phyloP scores from a whole-genome alignment of 2,329 filamentous ascomycete species.

The Neodidymelliopsis sp. region DNA sequence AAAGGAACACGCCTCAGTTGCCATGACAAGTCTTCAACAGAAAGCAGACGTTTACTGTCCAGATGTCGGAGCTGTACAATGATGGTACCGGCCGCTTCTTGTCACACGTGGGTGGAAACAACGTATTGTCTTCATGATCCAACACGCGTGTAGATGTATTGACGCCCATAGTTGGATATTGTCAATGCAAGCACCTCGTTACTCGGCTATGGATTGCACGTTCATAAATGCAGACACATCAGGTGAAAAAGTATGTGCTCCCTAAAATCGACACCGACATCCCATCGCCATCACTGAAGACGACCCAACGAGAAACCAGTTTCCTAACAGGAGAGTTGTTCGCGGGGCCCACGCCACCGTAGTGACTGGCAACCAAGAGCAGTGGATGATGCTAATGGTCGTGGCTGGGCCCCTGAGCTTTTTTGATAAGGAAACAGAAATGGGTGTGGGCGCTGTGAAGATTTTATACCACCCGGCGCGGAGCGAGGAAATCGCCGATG shows the following conservation, averaged over 20 bases:
- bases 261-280: slow-evolving; percentile 72
- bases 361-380: slow-evolving; percentile 73
- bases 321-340: slow-evolving; percentile 69
- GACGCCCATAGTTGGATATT: no score
- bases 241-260: slow-evolving; percentile 62
- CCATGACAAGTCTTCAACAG: no score
- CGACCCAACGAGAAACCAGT: slow-evolving; percentile 71
- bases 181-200: not conserved
- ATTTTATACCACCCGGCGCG: slow-evolving; percentile 16
- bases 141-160: no score
- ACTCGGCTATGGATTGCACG: no score
- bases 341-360: slow-evolving; percentile 69
- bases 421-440: slow-evolving; percentile 65
- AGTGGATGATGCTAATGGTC: slow-evolving; percentile 65
- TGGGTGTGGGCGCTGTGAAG: slow-evolving; percentile 15
- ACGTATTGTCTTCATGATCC: no score
- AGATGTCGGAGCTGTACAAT: no score
- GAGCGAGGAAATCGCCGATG: slow-evolving; percentile 13
- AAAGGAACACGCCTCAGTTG: no score
- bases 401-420: slow-evolving; percentile 69
- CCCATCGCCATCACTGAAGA: slow-evolving; percentile 76
- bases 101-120: no score
- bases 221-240: not conserved
- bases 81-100: no score
- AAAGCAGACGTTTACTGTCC: no score